These are phyloP conservation scores for Coemansia biformis DNA, from an alignment of 192 early-diverging fungal species.

Conservation along the genomic window DNA sequence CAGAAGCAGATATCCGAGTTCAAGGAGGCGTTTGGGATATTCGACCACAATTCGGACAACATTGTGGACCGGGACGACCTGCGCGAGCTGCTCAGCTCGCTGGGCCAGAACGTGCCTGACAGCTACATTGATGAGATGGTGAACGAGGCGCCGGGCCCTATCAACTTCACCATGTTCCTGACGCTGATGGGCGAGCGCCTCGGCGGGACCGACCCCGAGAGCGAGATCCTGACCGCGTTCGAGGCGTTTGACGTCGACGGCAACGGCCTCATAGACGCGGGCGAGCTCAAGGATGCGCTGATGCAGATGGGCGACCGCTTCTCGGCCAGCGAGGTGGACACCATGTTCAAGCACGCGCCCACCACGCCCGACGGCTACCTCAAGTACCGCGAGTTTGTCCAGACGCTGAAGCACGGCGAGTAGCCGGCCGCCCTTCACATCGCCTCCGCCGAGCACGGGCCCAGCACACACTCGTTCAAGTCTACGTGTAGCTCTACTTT, in stretches of 20 bases:
- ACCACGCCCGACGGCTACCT: constrained; percentile 71
- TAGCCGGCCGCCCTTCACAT: constrained; percentile 8
- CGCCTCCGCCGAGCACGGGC: no score
- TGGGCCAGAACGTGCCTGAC: constrained; percentile 66
- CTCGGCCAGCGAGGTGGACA: constrained; percentile 86
- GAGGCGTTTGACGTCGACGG: constrained; percentile 85
- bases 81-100: constrained; percentile 76
- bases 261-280: constrained; percentile 73
- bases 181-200: constrained; percentile 94
- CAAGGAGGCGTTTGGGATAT: constrained; percentile 94
- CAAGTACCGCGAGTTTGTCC: constrained; percentile 88
- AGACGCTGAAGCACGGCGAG: constrained; percentile 83
- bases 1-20: constrained; percentile 92
- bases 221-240: constrained; percentile 87
- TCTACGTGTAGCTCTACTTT: no score
- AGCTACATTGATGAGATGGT: constrained; percentile 87
- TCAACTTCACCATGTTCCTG: constrained; percentile 97
- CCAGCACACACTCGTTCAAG: not conserved
- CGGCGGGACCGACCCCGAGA: constrained; percentile 84
- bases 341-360: constrained; percentile 87
- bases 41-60: constrained; percentile 90
- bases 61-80: constrained; percentile 91
- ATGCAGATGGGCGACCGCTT: constrained; percentile 93
- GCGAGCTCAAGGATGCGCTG: constrained; percentile 80
- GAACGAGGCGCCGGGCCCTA: constrained; percentile 75